Percentiles rank a stretch among this genome's conserved stretches.
Conservation (phyloP, 1,139 yeast genomes). For the Blastobotrys elegans region DNA sequence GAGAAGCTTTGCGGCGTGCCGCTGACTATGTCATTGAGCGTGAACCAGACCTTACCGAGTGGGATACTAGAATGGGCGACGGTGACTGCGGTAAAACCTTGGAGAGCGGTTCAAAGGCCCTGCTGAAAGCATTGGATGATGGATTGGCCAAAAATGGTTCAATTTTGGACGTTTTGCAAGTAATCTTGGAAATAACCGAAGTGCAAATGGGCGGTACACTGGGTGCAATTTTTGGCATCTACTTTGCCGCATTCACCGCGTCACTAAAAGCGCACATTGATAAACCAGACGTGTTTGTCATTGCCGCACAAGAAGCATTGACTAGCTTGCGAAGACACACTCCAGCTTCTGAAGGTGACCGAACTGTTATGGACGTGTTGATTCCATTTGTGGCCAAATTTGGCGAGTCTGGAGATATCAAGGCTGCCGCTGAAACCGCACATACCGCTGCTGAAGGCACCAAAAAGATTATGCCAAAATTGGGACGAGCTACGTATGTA, state of each 20-base stretch:
- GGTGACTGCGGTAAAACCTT: slow-evolving; percentile 51
- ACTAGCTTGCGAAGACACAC: slow-evolving; percentile 40
- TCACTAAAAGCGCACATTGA: slow-evolving; percentile 30
- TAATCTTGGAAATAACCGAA: slow-evolving; percentile 36
- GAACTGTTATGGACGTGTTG: slow-evolving; percentile 52
- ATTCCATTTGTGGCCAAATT: slow-evolving; percentile 43
- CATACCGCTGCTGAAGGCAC: slow-evolving; percentile 42
- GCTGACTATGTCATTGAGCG: slow-evolving; percentile 38
- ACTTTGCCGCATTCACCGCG: slow-evolving; percentile 41
- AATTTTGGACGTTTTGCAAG: slow-evolving; percentile 27
- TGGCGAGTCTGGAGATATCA: slow-evolving; percentile 29
- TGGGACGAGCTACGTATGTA: slow-evolving; percentile 47
- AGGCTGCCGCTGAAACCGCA: slow-evolving; percentile 37
- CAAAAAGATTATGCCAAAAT: slow-evolving; percentile 39
- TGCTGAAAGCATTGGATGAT: slow-evolving; percentile 36
- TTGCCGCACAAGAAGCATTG: slow-evolving; percentile 25
- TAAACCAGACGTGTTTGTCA: slow-evolving; percentile 16
- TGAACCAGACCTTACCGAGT: slow-evolving; percentile 46
- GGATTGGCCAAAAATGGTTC: slow-evolving; percentile 30
- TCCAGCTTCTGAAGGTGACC: slow-evolving; percentile 46
- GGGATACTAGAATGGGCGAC: slow-evolving; percentile 50
- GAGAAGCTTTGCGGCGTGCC: slow-evolving; percentile 35
- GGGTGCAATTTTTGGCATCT: slow-evolving; percentile 47
- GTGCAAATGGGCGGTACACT: slow-evolving; percentile 54
- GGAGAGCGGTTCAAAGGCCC: slow-evolving; percentile 41